A percentile compares a stretch with the other conserved stretches of the same genome.
Evolutionary conservation across 306 rosid species (phyloP).

Genomic region (Casuarina glauca): DNA sequence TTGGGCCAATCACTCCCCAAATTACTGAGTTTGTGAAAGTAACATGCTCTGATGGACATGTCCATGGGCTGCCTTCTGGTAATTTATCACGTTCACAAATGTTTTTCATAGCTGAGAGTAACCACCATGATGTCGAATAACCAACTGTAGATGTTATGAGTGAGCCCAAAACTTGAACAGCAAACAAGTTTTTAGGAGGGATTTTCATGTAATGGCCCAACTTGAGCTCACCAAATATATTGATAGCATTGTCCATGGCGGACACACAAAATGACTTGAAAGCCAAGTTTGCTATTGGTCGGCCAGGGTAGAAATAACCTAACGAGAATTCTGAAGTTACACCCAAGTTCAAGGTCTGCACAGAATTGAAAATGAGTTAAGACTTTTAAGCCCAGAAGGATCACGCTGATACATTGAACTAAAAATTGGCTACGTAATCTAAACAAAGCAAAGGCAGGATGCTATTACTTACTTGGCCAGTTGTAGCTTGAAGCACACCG

Average conservation of each 20-base stretch:
- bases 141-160: background rate
- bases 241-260: background rate
- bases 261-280: background rate
- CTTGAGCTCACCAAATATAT: background rate
- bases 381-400: no score
- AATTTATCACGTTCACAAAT: slow-evolving; percentile 35
- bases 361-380: background rate
- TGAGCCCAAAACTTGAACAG: background rate
- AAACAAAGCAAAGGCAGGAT: background rate
- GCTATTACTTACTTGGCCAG: background rate
- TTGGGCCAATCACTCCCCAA: slow-evolving; percentile 19
- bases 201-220: slow-evolving; percentile 19
- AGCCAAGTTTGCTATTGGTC: background rate
- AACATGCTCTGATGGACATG: slow-evolving; percentile 48
- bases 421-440: no score
- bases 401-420: no score
- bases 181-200: background rate
- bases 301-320: background rate
- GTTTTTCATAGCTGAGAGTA: slow-evolving; percentile 25
- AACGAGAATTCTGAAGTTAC: background rate
- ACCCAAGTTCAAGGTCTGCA: background rate
- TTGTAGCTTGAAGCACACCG: slow-evolving; percentile 9
- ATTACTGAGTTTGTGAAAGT: slow-evolving; percentile 48
- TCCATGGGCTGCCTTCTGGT: slow-evolving; percentile 54
- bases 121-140: slow-evolving; percentile 57